Base-by-base conservation (phyloP, 1,284 basidiomycete genomes). In the Boletus calvinii region DNA sequence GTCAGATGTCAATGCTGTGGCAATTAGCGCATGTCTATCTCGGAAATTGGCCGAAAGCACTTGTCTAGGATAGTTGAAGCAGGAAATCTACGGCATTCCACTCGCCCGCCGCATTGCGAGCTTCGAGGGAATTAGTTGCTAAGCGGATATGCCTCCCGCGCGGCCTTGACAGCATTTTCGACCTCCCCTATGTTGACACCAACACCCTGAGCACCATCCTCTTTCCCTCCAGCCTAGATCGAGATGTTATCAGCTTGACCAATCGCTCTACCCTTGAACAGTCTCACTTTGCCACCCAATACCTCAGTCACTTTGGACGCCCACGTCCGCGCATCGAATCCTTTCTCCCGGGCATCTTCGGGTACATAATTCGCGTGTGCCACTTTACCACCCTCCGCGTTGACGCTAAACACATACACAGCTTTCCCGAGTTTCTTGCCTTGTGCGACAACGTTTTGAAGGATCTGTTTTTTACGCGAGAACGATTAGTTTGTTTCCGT, bases 351-450 rank as follows among this genome's bases (percentile, higher is more conserved):
- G 22, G 79, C 67, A 2, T 71, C 64, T 17, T 81, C 78, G 1
- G 95, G 85, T 41, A 98, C 79, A 64, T 79, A 87, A 73, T 98
- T 98, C 52, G 87, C 86, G 68, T 98, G 95, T 1, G 88, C 85
- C 53, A 98, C 86, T 71, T 92, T 96, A 56, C 78, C 80, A 31
- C 75, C 77, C 54, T 82, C 80, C 1, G 64, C 50, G 62, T 96
- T 91, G 17, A 83, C 76, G 63, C 87, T 92, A 77, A 99, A 92
- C 22, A 97, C 82, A 72, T 98, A 99, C 20, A 91, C 79, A 4
- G 90, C 82, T 72, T 95, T 98, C 51, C 77, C 78, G 15, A 92
- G 77, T 65, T 90, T 87, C 74, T 87, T 93, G 35, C 84, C 87
- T 58, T 90, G 83, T 15, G 80, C 72, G n/a, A 89, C 80, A 20